Evolutionary conservation across 768 basidiomycete genomes (phyloP), one percentile per base, ranked within the genome.

Genomic region (Suillus americanus): DNA sequence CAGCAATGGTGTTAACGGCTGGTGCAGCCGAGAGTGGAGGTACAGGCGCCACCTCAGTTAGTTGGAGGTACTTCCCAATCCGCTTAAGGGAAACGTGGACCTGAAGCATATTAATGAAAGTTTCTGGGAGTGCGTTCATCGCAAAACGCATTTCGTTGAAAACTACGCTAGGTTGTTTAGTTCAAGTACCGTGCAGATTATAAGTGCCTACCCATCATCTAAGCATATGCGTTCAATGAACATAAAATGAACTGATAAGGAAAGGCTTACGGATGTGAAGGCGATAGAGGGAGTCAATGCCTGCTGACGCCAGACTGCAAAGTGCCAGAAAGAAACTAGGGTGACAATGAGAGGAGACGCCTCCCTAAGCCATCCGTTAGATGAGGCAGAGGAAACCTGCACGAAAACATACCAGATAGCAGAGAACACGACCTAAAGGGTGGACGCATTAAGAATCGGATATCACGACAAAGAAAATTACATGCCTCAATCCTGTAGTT

Each of bases 81-180:
- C 95, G 92, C 20, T 91, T 88, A 59, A 95, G 80, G 13, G 94
- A 95, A 18, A 97, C 92, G 54, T 92, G 81, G 61, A 87, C 90
- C 79, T 97, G 95, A 8, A 97, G 81, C 79, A 93, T 83, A 70
- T 94, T 92, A 75, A 97, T 94, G 71, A 96, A 88, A 0, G 93
- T 94, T 74, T 96, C 94, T 0, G 95, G 95, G 6, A 97, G 83
- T 1, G 90, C 91, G 69, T 90, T 94, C 62, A 97, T 82, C 6
- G 91, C 92, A 68, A 89, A 96, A 71, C 91, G 90, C 84, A 97
- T 87, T 77, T 95, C 92, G 60, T 84, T 83, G 77, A 97, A 96
- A 23, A 97, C 94, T 86, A 71, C 62, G 38, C 35, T 35, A 43
- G 28, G 13, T 14, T 12, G n/a, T 43, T 28, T 62, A 48, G 40